Evolutionary conservation across 768 basidiomycete species (phyloP), one percentile per base, ranked within the genome.

Genomic region (Wakefieldia striispora): DNA sequence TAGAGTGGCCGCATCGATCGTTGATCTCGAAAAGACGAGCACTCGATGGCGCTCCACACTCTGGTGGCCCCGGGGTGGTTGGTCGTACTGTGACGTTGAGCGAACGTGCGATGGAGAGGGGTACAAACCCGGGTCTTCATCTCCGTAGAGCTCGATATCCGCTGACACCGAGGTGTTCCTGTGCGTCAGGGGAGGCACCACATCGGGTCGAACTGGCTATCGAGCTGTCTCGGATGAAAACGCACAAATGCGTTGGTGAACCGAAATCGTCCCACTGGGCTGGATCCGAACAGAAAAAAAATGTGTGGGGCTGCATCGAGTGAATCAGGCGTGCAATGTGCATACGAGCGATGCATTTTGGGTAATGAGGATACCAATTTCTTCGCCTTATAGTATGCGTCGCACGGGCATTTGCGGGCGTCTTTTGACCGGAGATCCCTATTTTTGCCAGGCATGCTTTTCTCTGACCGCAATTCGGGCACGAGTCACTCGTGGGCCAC

Each of bases 151-250:
- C 44, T 51, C 62, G 64, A 55, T 45, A 44, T 53, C 64, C 62
- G 64, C 29, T 33, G 44, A 40, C 39, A 50, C 62, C 63, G 62
- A 64, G 62, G 62, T 40, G 58, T 64, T 64, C 62, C 64, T 63
- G 55, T 46, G 17, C 50, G 19, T 21, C 51, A 51, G 54, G 59
- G 51, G 54, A 16, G 1, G 11, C 29, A 29, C 29, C 29, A 42
- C 19, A 39, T 42, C 36, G 24, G 50, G 55, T 50, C 52, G 61
- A 66, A 63, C 55, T 50, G 61, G 63, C 53, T 57, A 65, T 53
- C 40, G 42, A 16, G 3, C 9, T 66, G 42, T 55, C 62, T 53
- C 14, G 36, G 47, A 63, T 34, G 14, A 33, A 33, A 49, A 45
- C 37, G 41, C 34, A 27, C 29, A 44, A 23, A 50, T 41, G 48